Base-by-base conservation (phyloP, 495 filamentous ascomycete genomes). In the Aspergillus cristatus region DNA sequence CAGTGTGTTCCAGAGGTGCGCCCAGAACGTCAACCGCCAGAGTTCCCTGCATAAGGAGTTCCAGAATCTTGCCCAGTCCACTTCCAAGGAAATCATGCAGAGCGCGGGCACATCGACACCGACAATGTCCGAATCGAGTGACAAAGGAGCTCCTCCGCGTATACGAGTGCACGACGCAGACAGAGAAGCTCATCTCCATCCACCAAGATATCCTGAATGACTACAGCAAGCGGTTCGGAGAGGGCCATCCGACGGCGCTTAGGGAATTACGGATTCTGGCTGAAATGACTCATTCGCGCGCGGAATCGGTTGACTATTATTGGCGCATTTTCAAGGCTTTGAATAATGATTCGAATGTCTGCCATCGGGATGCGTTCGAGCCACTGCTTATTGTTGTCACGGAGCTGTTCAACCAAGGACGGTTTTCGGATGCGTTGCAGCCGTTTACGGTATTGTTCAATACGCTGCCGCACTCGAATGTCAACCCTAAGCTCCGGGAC, bases 291-390 rank as follows among this genome's bases (percentile, higher is more conserved):
- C 46, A 48, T 11, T 58, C 55, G 16, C 53, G 53, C 14, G 51
- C 58, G 1, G 41, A 55, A 14, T 60, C 50, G 10, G 42, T 65
- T 6, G 57, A 59, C 28, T 65, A 65, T 41, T 65, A 65, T 33
- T 54, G 55, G 28, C 61, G 49, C 20, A 61, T 65, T 18, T 49
- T 65, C 13, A 37, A 36, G 12, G 45, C 53, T 13, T 28, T 65
- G 31, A 65, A 65, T 43, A 61, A 62, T 41, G 51, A 59, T 14
- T 46, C 58, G 0, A 43, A 49, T 14, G 39, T 32, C 18, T 61
- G 54, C 45, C 42, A 57, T 14, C 51, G 53, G 0, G 54, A 59
- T 8, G 61, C 61, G 2, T 47, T 65, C 16, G 58, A 65, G 38
- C 54, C 58, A 0, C 38, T 65, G 3, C 34, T 62, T n/a, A 53